Percentiles rank a stretch among this genome's conserved stretches.
phyloP scores from a whole-genome alignment of 2,329 filamentous ascomycete genomes.

The Neofusicoccum sp. region DNA sequence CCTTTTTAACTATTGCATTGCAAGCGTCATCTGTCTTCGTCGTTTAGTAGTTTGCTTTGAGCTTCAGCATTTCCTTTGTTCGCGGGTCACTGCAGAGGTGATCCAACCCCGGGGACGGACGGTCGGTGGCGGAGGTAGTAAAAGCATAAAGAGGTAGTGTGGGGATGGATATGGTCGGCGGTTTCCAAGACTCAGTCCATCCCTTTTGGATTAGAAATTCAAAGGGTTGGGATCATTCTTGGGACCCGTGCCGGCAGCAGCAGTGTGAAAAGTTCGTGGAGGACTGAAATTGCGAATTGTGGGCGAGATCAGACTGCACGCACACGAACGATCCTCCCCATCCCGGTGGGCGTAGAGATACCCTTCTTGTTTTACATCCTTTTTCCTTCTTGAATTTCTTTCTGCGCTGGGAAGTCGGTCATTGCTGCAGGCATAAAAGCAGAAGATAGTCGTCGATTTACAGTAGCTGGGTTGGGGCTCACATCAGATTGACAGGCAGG shows the following conservation, averaged over 20 bases:
- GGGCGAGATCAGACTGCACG: background rate
- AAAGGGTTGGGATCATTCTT: slow-evolving; percentile 7
- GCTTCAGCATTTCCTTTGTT: slow-evolving; percentile 18
- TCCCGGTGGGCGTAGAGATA: slow-evolving; percentile 19
- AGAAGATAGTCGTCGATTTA: background rate
- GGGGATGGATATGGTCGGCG: slow-evolving; percentile 14
- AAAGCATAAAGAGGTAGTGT: slow-evolving; percentile 11
- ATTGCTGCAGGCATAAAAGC: slow-evolving; percentile 8
- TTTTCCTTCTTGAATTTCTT: slow-evolving; percentile 3
- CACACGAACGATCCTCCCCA: slow-evolving; percentile 14
- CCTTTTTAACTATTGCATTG: slow-evolving; percentile 15
- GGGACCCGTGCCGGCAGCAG: background rate
- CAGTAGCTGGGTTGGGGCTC: background rate
- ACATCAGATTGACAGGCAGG: slow-evolving; percentile 14
- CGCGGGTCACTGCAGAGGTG: background rate
- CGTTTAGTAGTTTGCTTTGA: slow-evolving; percentile 6
- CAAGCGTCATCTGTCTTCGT: slow-evolving; percentile 18
- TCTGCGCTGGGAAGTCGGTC: slow-evolving; percentile 10
- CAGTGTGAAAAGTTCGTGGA: background rate
- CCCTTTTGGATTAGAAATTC: slow-evolving; percentile 16
- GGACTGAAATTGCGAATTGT: slow-evolving; percentile 17
- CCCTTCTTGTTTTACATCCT: slow-evolving; percentile 17
- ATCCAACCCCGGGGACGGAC: background rate
- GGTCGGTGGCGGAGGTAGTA: slow-evolving; percentile 4
- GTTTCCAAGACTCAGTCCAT: slow-evolving; percentile 7